Evolutionary conservation across 1,284 basidiomycete genomes (phyloP).

Genomic region (Hypsizygus ulmarius): DNA sequence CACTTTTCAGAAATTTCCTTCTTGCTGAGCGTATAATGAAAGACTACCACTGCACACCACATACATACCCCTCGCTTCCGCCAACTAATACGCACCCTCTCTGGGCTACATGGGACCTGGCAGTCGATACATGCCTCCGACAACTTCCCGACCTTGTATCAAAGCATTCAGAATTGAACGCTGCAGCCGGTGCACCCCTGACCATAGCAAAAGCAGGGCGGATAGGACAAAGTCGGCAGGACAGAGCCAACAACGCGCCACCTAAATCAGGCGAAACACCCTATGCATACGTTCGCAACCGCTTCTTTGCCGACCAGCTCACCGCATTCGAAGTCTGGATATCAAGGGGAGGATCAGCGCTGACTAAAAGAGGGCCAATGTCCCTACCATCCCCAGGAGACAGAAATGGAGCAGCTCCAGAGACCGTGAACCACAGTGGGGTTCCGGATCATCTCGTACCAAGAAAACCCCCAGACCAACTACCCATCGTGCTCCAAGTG

Average conservation of each 20-base stretch:
- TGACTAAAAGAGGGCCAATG: slow-evolving; percentile 73
- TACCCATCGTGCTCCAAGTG: slow-evolving; percentile 97
- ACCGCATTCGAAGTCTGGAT: slow-evolving; percentile 99
- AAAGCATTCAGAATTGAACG: slow-evolving; percentile 48
- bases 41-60: slow-evolving; percentile 95
- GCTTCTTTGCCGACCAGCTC: slow-evolving; percentile 95
- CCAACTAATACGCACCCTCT: slow-evolving; percentile 94
- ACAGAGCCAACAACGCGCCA: slow-evolving; percentile 21
- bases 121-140: slow-evolving; percentile 92
- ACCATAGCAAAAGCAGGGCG: slow-evolving; percentile 32
- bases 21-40: slow-evolving; percentile 98
- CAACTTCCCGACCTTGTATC: slow-evolving; percentile 89
- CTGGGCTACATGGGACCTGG: slow-evolving; percentile 98
- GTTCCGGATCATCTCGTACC: slow-evolving; percentile 61
- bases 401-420: slow-evolving; percentile 22
- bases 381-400: slow-evolving; percentile 55
- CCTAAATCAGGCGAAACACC: slow-evolving; percentile 39
- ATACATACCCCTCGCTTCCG: slow-evolving; percentile 89
- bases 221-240: slow-evolving; percentile 33
- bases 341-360: slow-evolving; percentile 81
- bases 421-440: slow-evolving; percentile 14
- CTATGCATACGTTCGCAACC: slow-evolving; percentile 80
- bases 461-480: slow-evolving; percentile 90
- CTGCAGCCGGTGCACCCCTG: slow-evolving; percentile 24
- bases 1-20: slow-evolving; percentile 94